Base-by-base conservation (phyloP, 306 rosid species). In the Purshia tridentata region DNA sequence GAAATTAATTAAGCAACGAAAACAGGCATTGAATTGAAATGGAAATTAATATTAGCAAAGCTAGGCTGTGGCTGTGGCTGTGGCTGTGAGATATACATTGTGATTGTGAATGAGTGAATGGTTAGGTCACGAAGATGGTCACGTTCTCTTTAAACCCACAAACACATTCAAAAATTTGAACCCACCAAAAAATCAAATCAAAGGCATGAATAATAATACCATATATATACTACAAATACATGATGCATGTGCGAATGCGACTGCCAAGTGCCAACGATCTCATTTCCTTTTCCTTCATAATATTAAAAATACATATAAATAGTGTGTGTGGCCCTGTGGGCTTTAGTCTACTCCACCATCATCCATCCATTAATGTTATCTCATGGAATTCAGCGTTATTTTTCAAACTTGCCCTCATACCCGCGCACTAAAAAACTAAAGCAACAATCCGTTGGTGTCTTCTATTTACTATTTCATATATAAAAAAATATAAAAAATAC, bases 401-500 rank as follows among this genome's bases (percentile, higher is more conserved):
- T 78, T 94, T 94, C 97, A 94, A 94, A 91, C 91, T 78, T 64
- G 83, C 79, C 86, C 75, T 89, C 90, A 85, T 89, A 86, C 92
- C 96, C 96, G 91, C 97, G 86, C 98, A 89, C 96, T 84, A 83
- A 45, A 72, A 83, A 45, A 72, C 65, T 57, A 45, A 59, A 71
- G 86, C 82, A 54, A 72, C 55, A 57, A 70, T 81, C 80, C 74
- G 80, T 85, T 83, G 57, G 37, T 79, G 35, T 29, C 35, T 20
- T 83, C 60, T 60, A 76, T 59, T 74, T 46, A 8, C 14, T 29
- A 16, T 46, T 56, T 15, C 8, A 5, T 7, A 47, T 44, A 53
- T 52, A 3, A 52, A 70, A 12, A 45, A 14, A 75, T 4, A 56
- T 41, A 49, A 2, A 29, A 29, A 29, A 29, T 29, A 29, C 35